phyloP scores from a whole-genome alignment of 2,329 filamentous ascomycete genomes.

The Didymella glomerata region DNA sequence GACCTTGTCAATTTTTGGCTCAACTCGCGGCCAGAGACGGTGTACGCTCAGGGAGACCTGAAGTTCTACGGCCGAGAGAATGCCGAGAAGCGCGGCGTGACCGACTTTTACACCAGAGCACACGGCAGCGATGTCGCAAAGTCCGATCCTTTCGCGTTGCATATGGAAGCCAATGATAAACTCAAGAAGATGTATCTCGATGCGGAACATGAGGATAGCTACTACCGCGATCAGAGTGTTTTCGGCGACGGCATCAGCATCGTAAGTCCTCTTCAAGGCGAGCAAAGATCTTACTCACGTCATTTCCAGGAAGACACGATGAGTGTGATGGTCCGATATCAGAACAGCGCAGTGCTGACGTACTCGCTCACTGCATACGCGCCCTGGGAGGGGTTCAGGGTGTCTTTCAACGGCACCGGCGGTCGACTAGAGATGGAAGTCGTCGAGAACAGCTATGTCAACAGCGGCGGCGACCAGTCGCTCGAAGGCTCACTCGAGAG shows the following conservation, averaged over 20 bases:
- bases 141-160: slow-evolving; percentile 66
- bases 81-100: slow-evolving; percentile 63
- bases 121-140: slow-evolving; percentile 61
- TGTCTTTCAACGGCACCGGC: slow-evolving; percentile 66
- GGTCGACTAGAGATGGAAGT: slow-evolving; percentile 69
- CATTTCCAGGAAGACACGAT: slow-evolving; percentile 64
- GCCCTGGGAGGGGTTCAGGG: slow-evolving; percentile 69
- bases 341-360: slow-evolving; percentile 65
- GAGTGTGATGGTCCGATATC: slow-evolving; percentile 65
- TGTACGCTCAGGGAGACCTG: slow-evolving; percentile 67
- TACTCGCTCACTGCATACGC: slow-evolving; percentile 69
- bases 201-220: slow-evolving; percentile 69
- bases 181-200: slow-evolving; percentile 68
- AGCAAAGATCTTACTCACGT: no score
- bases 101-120: slow-evolving; percentile 61
- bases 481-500: slow-evolving; percentile 63
- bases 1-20: slow-evolving; percentile 72
- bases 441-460: slow-evolving; percentile 67
- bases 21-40: slow-evolving; percentile 62
- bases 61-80: slow-evolving; percentile 70
- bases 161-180: slow-evolving; percentile 62
- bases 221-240: slow-evolving; percentile 69
- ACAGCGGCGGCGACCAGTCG: slow-evolving; percentile 66
- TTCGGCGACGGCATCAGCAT: slow-evolving; percentile 71
- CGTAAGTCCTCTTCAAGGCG: neutral